Evolutionary conservation across 2,329 filamentous ascomycete genomes (phyloP).

Genomic region (Herpotrichia juniperi): DNA sequence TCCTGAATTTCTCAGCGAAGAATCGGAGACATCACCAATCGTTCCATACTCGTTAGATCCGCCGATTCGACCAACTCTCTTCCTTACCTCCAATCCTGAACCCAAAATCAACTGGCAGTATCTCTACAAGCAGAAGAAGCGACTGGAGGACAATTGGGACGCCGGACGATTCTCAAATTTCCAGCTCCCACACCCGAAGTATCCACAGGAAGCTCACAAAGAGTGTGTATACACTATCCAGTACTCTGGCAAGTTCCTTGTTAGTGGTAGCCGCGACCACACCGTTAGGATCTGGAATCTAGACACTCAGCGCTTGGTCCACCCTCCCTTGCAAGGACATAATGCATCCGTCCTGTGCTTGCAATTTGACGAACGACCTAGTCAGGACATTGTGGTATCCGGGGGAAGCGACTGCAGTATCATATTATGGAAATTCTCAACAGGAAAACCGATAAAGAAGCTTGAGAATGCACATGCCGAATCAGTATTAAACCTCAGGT

Average conservation of each 20-base stretch:
- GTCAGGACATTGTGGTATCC: conserved; percentile 91
- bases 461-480: conserved; percentile 81
- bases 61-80: conserved; percentile 39
- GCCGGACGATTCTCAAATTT: conserved; percentile 83
- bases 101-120: conserved; percentile 88
- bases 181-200: conserved; percentile 82
- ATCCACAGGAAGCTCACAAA: conserved; percentile 80
- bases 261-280: conserved; percentile 90
- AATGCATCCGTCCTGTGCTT: conserved; percentile 88
- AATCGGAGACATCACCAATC: conserved; percentile 9
- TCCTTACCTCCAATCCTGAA: conserved; percentile 46
- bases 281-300: conserved; percentile 91
- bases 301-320: conserved; percentile 76
- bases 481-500: conserved; percentile 91
- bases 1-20: neutral
- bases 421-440: conserved; percentile 93
- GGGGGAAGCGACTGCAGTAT: conserved; percentile 92
- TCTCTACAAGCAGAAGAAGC: conserved; percentile 84
- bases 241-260: conserved; percentile 81
- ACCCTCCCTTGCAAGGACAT: conserved; percentile 77
- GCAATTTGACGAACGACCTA: conserved; percentile 87
- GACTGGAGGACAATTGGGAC: conserved; percentile 91
- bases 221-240: conserved; percentile 97
- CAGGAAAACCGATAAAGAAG: conserved; percentile 79
- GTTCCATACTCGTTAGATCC: conserved; percentile 22